phyloP scores from a whole-genome alignment of 108 stramenopile genomes.

The Seminavis robusta region DNA sequence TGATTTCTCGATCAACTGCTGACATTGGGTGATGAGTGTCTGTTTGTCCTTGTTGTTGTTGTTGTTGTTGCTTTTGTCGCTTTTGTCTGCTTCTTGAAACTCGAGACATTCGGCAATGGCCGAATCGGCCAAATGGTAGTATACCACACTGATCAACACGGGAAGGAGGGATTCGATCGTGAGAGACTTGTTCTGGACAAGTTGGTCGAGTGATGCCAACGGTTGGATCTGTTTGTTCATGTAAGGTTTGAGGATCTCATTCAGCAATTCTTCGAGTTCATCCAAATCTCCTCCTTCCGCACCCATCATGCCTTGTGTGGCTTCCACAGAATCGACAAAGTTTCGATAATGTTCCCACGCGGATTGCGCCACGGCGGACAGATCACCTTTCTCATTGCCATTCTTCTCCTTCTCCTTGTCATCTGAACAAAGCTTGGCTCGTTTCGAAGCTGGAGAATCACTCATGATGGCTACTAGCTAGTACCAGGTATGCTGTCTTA shows the following conservation, averaged over 20 bases:
- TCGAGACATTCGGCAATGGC: slow-evolving; percentile 39
- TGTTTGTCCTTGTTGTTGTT: slow-evolving; percentile 10
- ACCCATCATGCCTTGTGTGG: neutral
- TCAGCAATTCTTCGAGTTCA: slow-evolving; percentile 56
- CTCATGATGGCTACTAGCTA: no score
- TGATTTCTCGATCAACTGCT: slow-evolving; percentile 7
- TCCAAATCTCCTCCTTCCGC: slow-evolving; percentile 45
- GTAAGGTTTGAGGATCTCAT: slow-evolving; percentile 16
- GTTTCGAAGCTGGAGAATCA: no score
- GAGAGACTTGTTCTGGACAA: slow-evolving; percentile 12
- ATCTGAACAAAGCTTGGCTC: no score
- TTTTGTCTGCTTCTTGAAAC: slow-evolving; percentile 1
- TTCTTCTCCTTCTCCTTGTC: no score
- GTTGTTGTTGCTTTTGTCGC: slow-evolving; percentile 7
- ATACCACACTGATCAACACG: slow-evolving; percentile 49
- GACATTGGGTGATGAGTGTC: slow-evolving; percentile 5
- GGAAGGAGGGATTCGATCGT: slow-evolving; percentile 37
- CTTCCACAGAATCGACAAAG: slow-evolving; percentile 48
- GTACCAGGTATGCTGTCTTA: no score
- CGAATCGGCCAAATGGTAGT: slow-evolving; percentile 54
- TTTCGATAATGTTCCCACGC: slow-evolving; percentile 60
- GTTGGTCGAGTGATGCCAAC: neutral
- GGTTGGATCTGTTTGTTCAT: neutral
- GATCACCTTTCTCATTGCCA: neutral
- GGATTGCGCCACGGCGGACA: neutral